Evolutionary conservation across 352 stramenopile genomes (phyloP).

Genomic region (Albugo candida): DNA sequence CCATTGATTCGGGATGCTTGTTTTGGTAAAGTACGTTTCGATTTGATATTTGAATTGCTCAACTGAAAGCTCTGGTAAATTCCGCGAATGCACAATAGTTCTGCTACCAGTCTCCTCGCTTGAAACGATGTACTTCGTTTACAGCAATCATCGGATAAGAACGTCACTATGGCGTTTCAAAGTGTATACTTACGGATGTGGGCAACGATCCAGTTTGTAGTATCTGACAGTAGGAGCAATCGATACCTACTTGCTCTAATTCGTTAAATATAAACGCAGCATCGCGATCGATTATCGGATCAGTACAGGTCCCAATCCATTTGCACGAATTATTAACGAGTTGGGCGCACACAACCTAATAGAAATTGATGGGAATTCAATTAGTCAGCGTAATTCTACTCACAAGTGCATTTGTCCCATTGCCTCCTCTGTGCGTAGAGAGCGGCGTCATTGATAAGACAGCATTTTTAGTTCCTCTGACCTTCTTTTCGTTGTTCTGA

Average conservation of each 20-base stretch:
- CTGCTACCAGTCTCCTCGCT: conserved; percentile 36
- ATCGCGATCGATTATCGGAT: conserved; percentile 25
- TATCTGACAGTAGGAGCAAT: conserved; percentile 20
- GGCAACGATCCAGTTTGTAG: conserved; percentile 30
- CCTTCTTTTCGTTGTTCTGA: conserved; percentile 27
- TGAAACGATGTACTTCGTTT: conserved; percentile 43
- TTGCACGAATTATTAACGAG: conserved; percentile 19
- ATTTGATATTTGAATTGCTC: conserved; percentile 20
- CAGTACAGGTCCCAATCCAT: conserved; percentile 42
- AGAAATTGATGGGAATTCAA: not conserved
- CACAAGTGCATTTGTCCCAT: conserved; percentile 40
- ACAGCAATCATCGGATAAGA: not conserved
- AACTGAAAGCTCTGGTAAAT: conserved; percentile 28
- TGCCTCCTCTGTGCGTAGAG: conserved; percentile 26
- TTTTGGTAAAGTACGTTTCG: conserved; percentile 4
- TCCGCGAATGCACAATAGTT: conserved; percentile 47
- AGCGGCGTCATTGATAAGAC: not conserved
- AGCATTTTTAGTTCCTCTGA: not conserved
- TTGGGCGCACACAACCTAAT: conserved; percentile 35
- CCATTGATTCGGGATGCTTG: conserved; percentile 10
- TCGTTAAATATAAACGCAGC: conserved; percentile 29
- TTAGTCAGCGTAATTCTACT: not conserved
- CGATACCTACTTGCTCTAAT: conserved; percentile 22
- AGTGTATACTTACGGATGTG: conserved; percentile 29
- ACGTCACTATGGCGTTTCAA: not conserved